Evolutionary conservation across 2,329 filamentous ascomycete species (phyloP).

Genomic region (Colletotrichum lupini): DNA sequence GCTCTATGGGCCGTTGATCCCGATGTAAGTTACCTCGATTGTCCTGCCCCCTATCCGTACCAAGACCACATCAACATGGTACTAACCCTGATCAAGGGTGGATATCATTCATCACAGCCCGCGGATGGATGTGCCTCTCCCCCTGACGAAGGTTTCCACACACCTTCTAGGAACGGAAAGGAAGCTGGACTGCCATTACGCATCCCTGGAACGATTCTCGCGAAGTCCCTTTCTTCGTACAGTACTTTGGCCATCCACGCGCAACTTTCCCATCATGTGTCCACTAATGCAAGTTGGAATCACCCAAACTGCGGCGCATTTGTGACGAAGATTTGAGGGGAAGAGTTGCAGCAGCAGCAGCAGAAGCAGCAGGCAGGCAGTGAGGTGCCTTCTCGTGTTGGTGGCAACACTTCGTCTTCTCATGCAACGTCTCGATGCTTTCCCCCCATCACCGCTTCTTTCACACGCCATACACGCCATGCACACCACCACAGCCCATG

Average conservation of each 20-base stretch:
- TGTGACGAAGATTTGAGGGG: constrained; percentile 1
- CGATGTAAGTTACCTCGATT: constrained; percentile 5
- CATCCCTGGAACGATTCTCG: not conserved
- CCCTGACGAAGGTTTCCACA: not conserved
- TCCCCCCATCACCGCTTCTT: constrained; percentile 3
- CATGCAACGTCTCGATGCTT: not conserved
- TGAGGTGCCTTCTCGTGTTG: constrained; percentile 10
- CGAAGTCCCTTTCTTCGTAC: constrained; percentile 30
- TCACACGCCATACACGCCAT: not conserved
- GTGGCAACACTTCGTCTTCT: constrained; percentile 1
- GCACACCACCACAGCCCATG: not conserved
- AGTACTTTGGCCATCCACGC: constrained; percentile 31
- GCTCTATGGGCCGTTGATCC: not conserved
- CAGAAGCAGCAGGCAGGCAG: not conserved
- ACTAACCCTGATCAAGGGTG: not conserved
- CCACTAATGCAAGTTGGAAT: constrained; percentile 30
- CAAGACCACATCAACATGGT: constrained; percentile 12
- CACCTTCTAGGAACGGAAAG: not conserved
- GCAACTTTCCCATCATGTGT: constrained; percentile 14
- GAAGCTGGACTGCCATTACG: not conserved
- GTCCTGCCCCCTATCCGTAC: constrained; percentile 9
- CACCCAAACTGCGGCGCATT: constrained; percentile 20
- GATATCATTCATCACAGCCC: constrained; percentile 6
- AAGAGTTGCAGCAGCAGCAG: not conserved
- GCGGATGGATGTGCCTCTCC: not conserved